A percentile compares a stretch with the other conserved stretches of the same genome.
These are phyloP conservation scores for Dalechampia spathulata DNA, from an alignment of 441 rosid genomes.

Conservation along the genomic window DNA sequence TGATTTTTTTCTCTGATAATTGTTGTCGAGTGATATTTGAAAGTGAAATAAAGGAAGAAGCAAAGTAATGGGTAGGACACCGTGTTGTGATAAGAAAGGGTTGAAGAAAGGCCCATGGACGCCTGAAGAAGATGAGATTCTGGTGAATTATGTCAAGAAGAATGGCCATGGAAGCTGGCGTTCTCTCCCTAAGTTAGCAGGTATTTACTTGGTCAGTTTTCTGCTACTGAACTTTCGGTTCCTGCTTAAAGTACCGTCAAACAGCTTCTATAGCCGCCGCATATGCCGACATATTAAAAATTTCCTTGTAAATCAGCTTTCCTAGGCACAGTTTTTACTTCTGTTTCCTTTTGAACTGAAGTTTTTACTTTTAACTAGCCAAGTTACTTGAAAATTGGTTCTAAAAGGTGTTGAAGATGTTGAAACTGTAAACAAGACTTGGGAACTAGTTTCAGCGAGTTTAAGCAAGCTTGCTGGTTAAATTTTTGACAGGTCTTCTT, in stretches of 20 bases:
- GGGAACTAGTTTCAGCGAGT: too few species aligned
- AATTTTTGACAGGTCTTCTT: conserved; percentile 28
- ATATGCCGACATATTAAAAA: too few species aligned
- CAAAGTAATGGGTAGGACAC: conserved; percentile 32
- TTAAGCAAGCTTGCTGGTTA: background rate
- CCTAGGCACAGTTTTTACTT: too few species aligned
- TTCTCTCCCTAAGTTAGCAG: conserved; percentile 40
- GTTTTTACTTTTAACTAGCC: too few species aligned
- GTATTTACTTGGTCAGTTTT: conserved; percentile 19
- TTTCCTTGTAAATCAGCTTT: too few species aligned
- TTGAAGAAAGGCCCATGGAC: conserved; percentile 43
- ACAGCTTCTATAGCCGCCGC: too few species aligned
- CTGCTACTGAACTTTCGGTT: too few species aligned
- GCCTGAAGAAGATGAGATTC: conserved; percentile 36
- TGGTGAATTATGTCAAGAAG: conserved; percentile 27
- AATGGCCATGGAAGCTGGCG: conserved; percentile 48
- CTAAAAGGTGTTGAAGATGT: too few species aligned
- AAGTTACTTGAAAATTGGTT: too few species aligned
- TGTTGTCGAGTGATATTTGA: background rate
- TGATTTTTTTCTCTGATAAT: background rate
- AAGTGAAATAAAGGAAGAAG: conserved; percentile 2
- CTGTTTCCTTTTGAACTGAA: too few species aligned
- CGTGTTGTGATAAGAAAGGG: conserved; percentile 30
- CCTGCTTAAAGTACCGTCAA: too few species aligned
- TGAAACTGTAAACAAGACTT: too few species aligned